Conservation (phyloP, 1,284 basidiomycete genomes). For the Ganoderma sinense region DNA sequence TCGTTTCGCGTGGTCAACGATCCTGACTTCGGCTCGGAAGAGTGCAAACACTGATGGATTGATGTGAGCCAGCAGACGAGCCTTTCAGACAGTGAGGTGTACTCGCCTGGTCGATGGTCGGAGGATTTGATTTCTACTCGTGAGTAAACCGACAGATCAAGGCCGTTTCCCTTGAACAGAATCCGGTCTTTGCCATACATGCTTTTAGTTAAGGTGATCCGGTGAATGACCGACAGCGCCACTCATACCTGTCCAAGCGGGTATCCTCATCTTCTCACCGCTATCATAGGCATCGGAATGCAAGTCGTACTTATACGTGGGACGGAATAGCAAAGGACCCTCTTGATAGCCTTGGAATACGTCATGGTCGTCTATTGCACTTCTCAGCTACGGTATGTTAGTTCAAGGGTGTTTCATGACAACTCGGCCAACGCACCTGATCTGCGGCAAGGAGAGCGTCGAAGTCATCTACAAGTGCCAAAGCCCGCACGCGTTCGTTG, state of each 20-base stretch:
- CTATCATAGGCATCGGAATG: slow-evolving; percentile 92
- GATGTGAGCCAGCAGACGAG: background rate
- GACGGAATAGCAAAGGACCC: slow-evolving; percentile 87
- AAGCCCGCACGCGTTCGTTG: slow-evolving; percentile 79
- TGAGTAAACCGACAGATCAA: slow-evolving; percentile 73
- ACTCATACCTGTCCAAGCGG: slow-evolving; percentile 91
- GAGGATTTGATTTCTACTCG: slow-evolving; percentile 88
- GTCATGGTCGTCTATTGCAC: slow-evolving; percentile 71
- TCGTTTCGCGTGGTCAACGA: slow-evolving; percentile 82
- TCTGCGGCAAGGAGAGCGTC: slow-evolving; percentile 83
- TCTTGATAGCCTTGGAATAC: slow-evolving; percentile 91
- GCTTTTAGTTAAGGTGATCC: background rate
- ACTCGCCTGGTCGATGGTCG: slow-evolving; percentile 90
- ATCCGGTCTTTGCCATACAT: slow-evolving; percentile 75
- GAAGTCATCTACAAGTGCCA: slow-evolving; percentile 71
- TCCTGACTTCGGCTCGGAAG: slow-evolving; percentile 80
- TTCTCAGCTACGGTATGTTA: slow-evolving; percentile 59
- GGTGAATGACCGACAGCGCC: background rate
- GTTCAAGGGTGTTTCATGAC: background rate
- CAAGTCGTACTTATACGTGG: slow-evolving; percentile 90
- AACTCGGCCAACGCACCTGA: slow-evolving; percentile 61
- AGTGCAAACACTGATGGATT: slow-evolving; percentile 77
- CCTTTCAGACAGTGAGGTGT: background rate
- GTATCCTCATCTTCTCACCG: slow-evolving; percentile 95
- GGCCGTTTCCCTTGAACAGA: slow-evolving; percentile 76